phyloP scores from a whole-genome alignment of 2,329 filamentous ascomycete species.

The Cladosporium sp. region DNA sequence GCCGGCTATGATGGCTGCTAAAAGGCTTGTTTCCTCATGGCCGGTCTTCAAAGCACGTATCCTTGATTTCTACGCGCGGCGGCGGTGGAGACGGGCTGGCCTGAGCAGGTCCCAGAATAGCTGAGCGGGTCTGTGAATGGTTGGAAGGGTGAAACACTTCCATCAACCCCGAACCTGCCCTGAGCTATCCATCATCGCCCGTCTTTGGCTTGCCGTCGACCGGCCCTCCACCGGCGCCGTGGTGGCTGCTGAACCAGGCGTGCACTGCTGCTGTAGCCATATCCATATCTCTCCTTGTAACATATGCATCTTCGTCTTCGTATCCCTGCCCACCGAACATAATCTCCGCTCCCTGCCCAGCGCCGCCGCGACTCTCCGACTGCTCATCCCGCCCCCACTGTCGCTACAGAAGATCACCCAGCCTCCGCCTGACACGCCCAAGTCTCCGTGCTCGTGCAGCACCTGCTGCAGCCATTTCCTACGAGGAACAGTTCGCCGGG shows the following conservation, averaged over 20 bases:
- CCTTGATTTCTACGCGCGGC: constrained; percentile 1
- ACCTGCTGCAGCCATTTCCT: not conserved
- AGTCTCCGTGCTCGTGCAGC: not conserved
- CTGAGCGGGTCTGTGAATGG: not conserved
- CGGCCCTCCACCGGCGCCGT: constrained; percentile 2
- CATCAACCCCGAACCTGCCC: not conserved
- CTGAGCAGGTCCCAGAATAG: not conserved
- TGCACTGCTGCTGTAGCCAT: too few relatives aligned
- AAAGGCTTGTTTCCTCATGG: constrained; percentile 7
- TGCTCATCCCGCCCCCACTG: not conserved
- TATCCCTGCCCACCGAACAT: not conserved
- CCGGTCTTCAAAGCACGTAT: constrained; percentile 4
- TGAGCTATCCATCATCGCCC: not conserved
- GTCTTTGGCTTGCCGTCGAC: not conserved
- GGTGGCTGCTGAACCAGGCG: not conserved
- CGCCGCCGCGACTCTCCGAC: not conserved
- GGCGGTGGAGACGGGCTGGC: not conserved
- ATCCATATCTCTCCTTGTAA: not conserved
- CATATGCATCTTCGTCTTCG: not conserved
- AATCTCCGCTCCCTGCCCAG: too few relatives aligned
- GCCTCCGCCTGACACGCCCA: not conserved
- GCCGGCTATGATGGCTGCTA: not conserved
- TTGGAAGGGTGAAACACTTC: not conserved
- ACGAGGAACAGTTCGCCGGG: not conserved
- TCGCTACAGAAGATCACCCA: constrained; percentile 10